Evolutionary conservation across 805 yeast species (phyloP).

Genomic region (Yarrowia sp.): DNA sequence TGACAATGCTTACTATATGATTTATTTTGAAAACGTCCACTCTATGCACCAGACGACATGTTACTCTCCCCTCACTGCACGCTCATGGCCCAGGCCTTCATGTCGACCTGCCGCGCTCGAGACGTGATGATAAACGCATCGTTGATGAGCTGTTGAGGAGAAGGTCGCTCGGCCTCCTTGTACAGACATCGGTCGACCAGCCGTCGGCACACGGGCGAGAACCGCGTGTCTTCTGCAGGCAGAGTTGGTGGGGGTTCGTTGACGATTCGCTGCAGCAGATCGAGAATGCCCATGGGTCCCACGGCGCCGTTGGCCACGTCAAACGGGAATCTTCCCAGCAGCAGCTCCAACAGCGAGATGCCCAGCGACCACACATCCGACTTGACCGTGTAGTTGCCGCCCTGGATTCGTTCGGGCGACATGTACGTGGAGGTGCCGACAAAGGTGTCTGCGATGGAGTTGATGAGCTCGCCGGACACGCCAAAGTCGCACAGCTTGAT

Average conservation of each 20-base stretch:
- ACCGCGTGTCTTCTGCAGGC: constrained; percentile 43
- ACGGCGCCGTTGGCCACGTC: constrained; percentile 32
- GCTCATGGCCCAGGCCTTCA: constrained; percentile 33
- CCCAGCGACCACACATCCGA: constrained; percentile 98
- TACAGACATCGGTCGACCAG: constrained; percentile 74
- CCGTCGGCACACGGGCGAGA: constrained; percentile 52
- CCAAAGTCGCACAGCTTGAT: constrained; percentile 96
- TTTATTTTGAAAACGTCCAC: not conserved
- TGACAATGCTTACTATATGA: constrained; percentile 9
- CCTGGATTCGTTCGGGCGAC: constrained; percentile 97
- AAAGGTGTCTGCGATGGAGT: constrained; percentile 95
- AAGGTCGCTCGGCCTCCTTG: constrained; percentile 70
- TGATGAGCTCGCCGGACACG: constrained; percentile 84
- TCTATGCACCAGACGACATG: not conserved
- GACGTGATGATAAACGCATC: constrained; percentile 37
- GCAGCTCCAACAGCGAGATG: constrained; percentile 80
- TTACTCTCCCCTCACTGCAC: constrained; percentile 13
- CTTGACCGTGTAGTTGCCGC: constrained; percentile 87
- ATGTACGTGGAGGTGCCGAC: constrained; percentile 97
- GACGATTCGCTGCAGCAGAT: constrained; percentile 86
- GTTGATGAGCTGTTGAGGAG: constrained; percentile 64
- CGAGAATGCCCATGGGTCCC: constrained; percentile 71
- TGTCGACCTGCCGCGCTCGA: constrained; percentile 30
- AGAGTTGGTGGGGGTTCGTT: constrained; percentile 86
- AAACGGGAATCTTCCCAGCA: constrained; percentile 81